These are phyloP conservation scores for Rhizopus stolonifer DNA, from an alignment of 371 early-diverging fungal species.

Conservation along the genomic window DNA sequence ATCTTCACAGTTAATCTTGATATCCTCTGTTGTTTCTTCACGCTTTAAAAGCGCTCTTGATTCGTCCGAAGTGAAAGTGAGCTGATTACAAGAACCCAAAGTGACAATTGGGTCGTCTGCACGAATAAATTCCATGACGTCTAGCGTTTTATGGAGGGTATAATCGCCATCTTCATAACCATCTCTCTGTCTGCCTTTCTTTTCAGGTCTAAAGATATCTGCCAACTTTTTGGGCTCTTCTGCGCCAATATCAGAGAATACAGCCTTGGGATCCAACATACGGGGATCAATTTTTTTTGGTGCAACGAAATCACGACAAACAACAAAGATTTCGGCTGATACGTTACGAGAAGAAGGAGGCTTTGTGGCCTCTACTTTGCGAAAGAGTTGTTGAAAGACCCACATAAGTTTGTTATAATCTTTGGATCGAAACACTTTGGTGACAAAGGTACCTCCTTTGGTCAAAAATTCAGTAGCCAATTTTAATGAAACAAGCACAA, in stretches of 20 bases:
- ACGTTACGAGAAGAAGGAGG: slow-evolving; percentile 99
- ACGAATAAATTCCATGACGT: slow-evolving; percentile 78
- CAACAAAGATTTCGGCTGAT: slow-evolving; percentile 99
- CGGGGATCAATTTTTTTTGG: slow-evolving; percentile 96
- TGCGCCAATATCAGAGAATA: slow-evolving; percentile 89
- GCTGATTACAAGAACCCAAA: slow-evolving; percentile 73
- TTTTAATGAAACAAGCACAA: slow-evolving; percentile 93
- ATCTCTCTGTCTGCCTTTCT: slow-evolving; percentile 87
- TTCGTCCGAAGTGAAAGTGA: slow-evolving; percentile 73
- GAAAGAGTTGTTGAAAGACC: slow-evolving; percentile 98
- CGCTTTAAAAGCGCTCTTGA: slow-evolving; percentile 59
- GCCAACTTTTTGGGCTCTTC: slow-evolving; percentile 46
- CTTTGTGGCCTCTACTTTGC: slow-evolving; percentile 98
- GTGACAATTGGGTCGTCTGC: slow-evolving; percentile 75
- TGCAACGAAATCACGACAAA: slow-evolving; percentile 93
- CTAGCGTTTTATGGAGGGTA: slow-evolving; percentile 72
- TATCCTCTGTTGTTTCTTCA: slow-evolving; percentile 76
- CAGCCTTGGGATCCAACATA: slow-evolving; percentile 92
- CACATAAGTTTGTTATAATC: slow-evolving; percentile 99
- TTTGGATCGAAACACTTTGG: slow-evolving; percentile 99
- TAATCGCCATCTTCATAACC: slow-evolving; percentile 96
- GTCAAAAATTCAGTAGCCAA: slow-evolving; percentile 95
- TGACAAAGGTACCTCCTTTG: slow-evolving; percentile 98
- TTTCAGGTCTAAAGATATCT: slow-evolving; percentile 84
- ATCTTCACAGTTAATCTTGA: slow-evolving; percentile 79